Conservation (phyloP, 768 basidiomycete species). For the Pisolithus marmoratus region DNA sequence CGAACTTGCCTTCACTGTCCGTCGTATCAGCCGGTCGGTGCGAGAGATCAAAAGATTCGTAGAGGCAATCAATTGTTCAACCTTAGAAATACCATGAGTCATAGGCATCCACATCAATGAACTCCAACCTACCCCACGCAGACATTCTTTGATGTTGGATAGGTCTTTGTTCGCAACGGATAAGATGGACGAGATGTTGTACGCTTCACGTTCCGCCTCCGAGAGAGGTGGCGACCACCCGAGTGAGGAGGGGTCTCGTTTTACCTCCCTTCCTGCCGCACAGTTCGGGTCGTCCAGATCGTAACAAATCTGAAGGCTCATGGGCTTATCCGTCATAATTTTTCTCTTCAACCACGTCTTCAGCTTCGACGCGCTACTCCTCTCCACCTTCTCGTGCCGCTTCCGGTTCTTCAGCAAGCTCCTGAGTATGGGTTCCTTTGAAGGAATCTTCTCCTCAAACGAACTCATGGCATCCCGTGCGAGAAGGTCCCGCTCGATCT, state of each 20-base stretch:
- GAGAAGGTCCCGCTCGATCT: slow-evolving; percentile 31
- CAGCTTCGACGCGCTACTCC: slow-evolving; percentile 41
- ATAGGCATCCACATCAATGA: slow-evolving; percentile 7
- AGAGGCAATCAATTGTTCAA: slow-evolving; percentile 49
- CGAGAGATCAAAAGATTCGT: slow-evolving; percentile 53
- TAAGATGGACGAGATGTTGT: slow-evolving; percentile 43
- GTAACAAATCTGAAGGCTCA: slow-evolving; percentile 34
- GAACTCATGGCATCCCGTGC: slow-evolving; percentile 15
- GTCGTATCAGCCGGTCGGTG: slow-evolving; percentile 50
- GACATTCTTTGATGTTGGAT: slow-evolving; percentile 44
- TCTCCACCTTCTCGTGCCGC: slow-evolving; percentile 26
- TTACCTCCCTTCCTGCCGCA: slow-evolving; percentile 34
- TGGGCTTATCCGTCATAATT: slow-evolving; percentile 35
- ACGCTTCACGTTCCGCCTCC: slow-evolving; percentile 34
- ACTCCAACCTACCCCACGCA: slow-evolving; percentile 42
- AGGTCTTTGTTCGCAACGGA: slow-evolving; percentile 54
- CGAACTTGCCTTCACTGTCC: slow-evolving; percentile 47
- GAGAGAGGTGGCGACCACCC: slow-evolving; percentile 3
- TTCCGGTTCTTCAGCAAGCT: slow-evolving; percentile 39
- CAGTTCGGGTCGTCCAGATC: slow-evolving; percentile 37
- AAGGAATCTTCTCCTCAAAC: slow-evolving; percentile 19
- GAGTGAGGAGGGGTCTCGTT: slow-evolving; percentile 13
- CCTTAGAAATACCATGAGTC: slow-evolving; percentile 28
- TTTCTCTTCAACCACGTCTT: slow-evolving; percentile 65
- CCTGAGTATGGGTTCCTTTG: slow-evolving; percentile 36